Evolutionary conservation across 2,329 filamentous ascomycete genomes (phyloP), one percentile per base, ranked within the genome.

Genomic region (Colletotrichum scovillei): DNA sequence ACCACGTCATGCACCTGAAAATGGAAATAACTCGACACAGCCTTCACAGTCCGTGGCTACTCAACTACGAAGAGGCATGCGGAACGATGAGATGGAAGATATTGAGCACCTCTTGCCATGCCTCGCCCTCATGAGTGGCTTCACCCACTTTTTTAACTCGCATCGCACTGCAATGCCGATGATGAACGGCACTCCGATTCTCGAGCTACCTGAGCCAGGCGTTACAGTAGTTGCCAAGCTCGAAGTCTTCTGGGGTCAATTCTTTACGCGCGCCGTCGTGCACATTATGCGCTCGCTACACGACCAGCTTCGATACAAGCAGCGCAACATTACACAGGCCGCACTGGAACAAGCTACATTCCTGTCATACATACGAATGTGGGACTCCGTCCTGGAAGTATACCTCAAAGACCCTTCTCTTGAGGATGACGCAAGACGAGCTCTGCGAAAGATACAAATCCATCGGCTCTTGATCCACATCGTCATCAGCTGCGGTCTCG

Each of bases 211-310:
- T 0, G 26, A 30, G 19, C 71, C 71, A 12, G 71, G 71, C 1
- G 30, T 32, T 4, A 73, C 71, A 0, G 12, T 9, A 1, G n/a
- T 46, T 6, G 8, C 67, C 5, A 75, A 63, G 19, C 49, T 75
- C 3, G 58, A 68, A 53, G 24, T 63, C 30, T 38, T 75, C 6
- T 76, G 75, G 75, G 73, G 73, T 26, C 64, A 66, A 55, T 74
- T 75, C 67, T 76, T 74, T 60, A 75, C 75, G 11, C 68, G 66
- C 16, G 71, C 62, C 2, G 67, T 75, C 12, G 62, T 73, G 12
- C 73, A 71, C 57, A 63, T 67, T 24, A 66, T 74, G 28, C 67
- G 74, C 46, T 56, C 70, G 19, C n/a, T 74, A 53, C 67, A 68
- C 26, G 19, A 22, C 22, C 63, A 58, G 59, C 60, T 75, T 12